Evolutionary conservation across 2,329 filamentous ascomycete genomes (phyloP), one percentile per base, ranked within the genome.

Genomic region (Diaporthe sp.): DNA sequence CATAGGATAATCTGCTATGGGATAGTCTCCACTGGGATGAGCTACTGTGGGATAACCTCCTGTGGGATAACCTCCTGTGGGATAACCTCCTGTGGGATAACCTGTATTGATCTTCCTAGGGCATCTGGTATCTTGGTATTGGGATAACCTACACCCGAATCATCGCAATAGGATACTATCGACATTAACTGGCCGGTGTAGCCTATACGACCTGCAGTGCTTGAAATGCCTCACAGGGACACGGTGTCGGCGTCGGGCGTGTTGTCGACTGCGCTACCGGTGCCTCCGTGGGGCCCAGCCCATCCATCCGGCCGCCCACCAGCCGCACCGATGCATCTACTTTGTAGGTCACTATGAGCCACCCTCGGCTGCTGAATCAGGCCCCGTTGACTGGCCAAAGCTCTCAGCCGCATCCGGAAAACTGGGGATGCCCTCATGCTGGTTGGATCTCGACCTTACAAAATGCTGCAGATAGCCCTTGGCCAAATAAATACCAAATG

Each of bases 261-360:
- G 37, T 71, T 25, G 39, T 57, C 44, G 7, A 37, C 39, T 71
- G 68, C 68, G 68, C 74, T 65, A 72, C 74, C 63, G 63, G 72
- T 70, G 39, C 53, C 51, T 70, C 63, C 63, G 58, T 63, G 75
- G 65, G 75, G 63, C 65, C 65, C 42, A 49, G 65, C 71, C 75
- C 72, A 42, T 76, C 70, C 72, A 76, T 31, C 75, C 75, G 75
- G 71, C 65, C 65, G 22, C 65, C 47, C 65, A 68, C 65, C 65
- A 68, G 47, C 65, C 65, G 47, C 65, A 53, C 31, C 13, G 47
- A 68, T n/a, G n/a, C 57, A 49, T 15, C 20, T 10, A 12, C 22
- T 3, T 3, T 10, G n/a, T 22, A 9, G 15, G 12, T 22, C 34
- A 4, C 39, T 37, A 0, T 9, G 44, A 51, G 22, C 42, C 61